phyloP scores from a whole-genome alignment of 1,139 yeast species.

The Hansenula lynferdii region DNA sequence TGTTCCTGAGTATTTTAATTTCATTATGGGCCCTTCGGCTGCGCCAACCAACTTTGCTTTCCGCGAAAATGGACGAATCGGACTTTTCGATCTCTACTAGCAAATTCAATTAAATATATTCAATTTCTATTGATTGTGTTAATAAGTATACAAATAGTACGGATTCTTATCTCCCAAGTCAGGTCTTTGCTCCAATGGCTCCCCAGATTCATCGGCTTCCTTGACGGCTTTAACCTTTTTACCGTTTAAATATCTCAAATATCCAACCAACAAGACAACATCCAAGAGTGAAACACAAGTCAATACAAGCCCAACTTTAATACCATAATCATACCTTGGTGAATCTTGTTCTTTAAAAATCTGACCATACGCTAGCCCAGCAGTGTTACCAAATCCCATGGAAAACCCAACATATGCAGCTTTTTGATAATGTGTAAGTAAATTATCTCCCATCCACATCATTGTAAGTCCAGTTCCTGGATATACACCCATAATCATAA shows the following conservation, averaged over 20 bases:
- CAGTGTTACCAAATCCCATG: background rate
- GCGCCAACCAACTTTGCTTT: too few relatives aligned
- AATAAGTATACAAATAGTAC: conserved; percentile 7
- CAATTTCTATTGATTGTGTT: too few relatives aligned
- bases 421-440: background rate
- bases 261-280: conserved; percentile 5
- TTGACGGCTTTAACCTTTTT: conserved; percentile 10
- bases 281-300: conserved; percentile 17
- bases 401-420: background rate
- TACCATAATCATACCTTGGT: conserved; percentile 20
- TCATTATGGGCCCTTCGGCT: too few relatives aligned
- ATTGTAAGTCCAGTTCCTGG: background rate
- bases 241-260: conserved; percentile 13
- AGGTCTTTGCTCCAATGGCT: conserved; percentile 14
- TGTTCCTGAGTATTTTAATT: too few relatives aligned
- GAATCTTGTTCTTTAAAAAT: conserved; percentile 18
- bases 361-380: background rate
- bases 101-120: too few relatives aligned
- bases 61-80: too few relatives aligned
- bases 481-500: background rate
- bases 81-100: too few relatives aligned
- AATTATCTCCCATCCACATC: background rate
- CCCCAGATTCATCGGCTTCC: conserved; percentile 16
- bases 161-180: conserved; percentile 25
- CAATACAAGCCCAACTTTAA: conserved; percentile 19